Evolutionary conservation across 2,329 filamentous ascomycete genomes (phyloP).

Genomic region (Fusarium nygamai): DNA sequence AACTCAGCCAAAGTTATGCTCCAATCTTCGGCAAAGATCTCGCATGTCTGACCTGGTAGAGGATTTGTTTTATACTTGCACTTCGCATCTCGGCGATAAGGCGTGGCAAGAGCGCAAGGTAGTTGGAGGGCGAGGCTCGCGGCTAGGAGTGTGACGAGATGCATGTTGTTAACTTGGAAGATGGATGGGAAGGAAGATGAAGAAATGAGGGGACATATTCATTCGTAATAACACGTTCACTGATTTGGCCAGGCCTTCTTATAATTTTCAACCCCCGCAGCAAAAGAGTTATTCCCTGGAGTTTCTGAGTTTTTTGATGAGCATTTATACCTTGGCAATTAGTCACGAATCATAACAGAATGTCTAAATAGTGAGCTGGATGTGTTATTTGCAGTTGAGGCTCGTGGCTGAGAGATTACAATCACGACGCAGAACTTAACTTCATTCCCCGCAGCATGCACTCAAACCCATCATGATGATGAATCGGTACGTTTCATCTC

Average conservation of each 20-base stretch:
- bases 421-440: neutral
- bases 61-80: neutral
- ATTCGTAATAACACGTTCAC: neutral
- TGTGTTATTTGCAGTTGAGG: neutral
- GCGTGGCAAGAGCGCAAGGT: neutral
- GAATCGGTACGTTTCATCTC: too few species aligned
- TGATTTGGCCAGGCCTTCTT: neutral
- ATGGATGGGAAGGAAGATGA: neutral
- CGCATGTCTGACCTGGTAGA: neutral
- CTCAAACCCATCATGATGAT: neutral
- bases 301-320: too few species aligned
- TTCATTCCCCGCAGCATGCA: neutral
- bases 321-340: rapidly evolving
- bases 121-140: neutral
- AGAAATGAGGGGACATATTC: rapidly evolving
- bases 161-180: neutral
- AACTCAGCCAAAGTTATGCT: neutral
- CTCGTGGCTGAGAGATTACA: neutral
- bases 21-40: neutral
- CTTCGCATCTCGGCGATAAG: neutral
- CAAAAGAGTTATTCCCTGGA: neutral
- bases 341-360: rapidly evolving
- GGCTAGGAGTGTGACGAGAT: neutral
- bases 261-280: neutral
- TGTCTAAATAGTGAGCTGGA: neutral